Evolutionary conservation across 305 asterid genomes (phyloP).

Genomic region (Withania somnifera): DNA sequence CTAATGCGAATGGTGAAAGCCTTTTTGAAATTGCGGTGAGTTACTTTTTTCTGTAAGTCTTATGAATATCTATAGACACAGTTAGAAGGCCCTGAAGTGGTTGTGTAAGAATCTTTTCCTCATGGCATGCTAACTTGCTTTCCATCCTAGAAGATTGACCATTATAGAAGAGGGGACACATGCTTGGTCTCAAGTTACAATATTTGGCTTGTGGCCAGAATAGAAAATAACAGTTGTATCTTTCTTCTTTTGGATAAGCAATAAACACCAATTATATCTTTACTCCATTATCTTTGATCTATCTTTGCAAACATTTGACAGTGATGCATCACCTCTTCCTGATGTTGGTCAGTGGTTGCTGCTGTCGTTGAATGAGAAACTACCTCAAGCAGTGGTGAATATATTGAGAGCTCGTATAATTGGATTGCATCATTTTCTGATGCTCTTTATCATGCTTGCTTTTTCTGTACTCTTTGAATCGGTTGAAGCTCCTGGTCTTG

Average conservation of each 20-base stretch:
- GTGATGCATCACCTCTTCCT: constrained; percentile 78
- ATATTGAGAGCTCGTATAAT: constrained; percentile 73
- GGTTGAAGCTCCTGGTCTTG: constrained; percentile 90
- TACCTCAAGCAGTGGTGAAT: constrained; percentile 52
- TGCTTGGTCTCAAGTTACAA: not conserved
- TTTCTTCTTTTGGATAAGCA: not conserved
- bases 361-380: constrained; percentile 65
- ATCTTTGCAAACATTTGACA: constrained; percentile 16
- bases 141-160: not conserved
- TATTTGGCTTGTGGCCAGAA: not conserved
- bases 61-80: not conserved
- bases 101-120: not conserved
- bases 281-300: not conserved
- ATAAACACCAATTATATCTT: not conserved
- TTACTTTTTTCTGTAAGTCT: not conserved
- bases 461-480: constrained; percentile 83
- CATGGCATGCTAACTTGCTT: not conserved
- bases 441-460: constrained; percentile 85
- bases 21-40: not conserved
- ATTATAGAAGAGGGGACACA: not conserved
- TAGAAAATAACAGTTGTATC: not conserved
- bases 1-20: not conserved
- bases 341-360: constrained; percentile 95
- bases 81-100: not conserved
- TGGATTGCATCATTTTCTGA: constrained; percentile 87